A percentile compares a stretch with the other conserved stretches of the same genome.
Conservation (phyloP, 495 filamentous ascomycete species). For the Glutinoglossum americanum region DNA sequence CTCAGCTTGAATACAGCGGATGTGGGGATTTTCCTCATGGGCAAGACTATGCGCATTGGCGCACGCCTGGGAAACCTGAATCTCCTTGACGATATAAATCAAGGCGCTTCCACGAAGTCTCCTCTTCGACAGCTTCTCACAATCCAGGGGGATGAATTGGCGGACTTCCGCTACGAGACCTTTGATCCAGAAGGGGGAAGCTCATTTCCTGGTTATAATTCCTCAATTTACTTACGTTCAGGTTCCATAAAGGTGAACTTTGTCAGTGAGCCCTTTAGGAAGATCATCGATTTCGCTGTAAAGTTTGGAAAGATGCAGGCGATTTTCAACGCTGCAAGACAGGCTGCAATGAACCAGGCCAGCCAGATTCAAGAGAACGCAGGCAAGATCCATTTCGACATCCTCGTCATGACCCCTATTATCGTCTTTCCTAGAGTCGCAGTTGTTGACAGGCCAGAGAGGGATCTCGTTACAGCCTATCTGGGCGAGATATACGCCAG, state of each 20-base stretch:
- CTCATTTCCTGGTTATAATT: conserved; percentile 84
- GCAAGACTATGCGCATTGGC: conserved; percentile 63
- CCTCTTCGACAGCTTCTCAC: conserved; percentile 71
- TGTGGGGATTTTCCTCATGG: conserved; percentile 72
- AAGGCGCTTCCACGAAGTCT: conserved; percentile 62
- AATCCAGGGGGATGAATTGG: conserved; percentile 86
- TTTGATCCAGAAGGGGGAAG: conserved; percentile 50
- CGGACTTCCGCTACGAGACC: conserved; percentile 95
- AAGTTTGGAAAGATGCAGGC: conserved; percentile 99
- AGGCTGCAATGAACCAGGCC: conserved; percentile 86
- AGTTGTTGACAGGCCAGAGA: conserved; percentile 32
- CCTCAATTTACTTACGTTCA: conserved; percentile 66
- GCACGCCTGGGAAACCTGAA: conserved; percentile 73
- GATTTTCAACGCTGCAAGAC: conserved; percentile 89
- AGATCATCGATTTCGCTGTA: conserved; percentile 91
- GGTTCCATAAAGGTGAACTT: conserved; percentile 95
- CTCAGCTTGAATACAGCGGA: conserved; percentile 79
- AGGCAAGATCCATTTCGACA: conserved; percentile 77
- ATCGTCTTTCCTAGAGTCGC: conserved; percentile 73
- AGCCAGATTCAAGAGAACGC: conserved; percentile 79
- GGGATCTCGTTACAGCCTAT: conserved; percentile 78
- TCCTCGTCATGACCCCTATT: conserved; percentile 84
- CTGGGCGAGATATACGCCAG: conserved; percentile 93
- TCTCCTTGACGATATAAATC: conserved; percentile 82
- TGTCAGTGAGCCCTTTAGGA: conserved; percentile 86